Evolutionary conservation across 805 yeast genomes (phyloP).

Genomic region (Cyberlindnera japonica): DNA sequence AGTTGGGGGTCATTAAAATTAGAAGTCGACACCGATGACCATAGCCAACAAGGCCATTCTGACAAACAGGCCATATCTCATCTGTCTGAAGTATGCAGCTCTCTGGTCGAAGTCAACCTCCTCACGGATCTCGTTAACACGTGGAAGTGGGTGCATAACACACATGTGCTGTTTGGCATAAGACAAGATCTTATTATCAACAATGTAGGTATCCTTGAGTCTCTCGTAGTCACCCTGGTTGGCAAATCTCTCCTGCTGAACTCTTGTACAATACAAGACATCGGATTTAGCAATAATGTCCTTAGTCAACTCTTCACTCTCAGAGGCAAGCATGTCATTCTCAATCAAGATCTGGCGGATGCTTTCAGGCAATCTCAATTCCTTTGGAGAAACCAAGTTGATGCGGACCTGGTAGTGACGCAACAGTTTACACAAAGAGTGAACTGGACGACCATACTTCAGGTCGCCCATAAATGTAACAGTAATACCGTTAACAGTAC

Average conservation of each 20-base stretch:
- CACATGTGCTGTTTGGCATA: constrained; percentile 98
- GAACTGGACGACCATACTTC: constrained; percentile 98
- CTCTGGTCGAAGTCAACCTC: constrained; percentile 99
- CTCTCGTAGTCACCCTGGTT: constrained; percentile 75
- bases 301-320: constrained; percentile 73
- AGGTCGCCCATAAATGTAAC: constrained; percentile 99
- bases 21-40: constrained; percentile 94
- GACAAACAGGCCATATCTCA: constrained; percentile 96
- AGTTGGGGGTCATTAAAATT: constrained; percentile 7
- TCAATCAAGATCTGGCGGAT: constrained; percentile 62
- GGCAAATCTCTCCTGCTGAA: constrained; percentile 93
- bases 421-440: constrained; percentile 86
- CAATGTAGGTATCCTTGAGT: constrained; percentile 85
- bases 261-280: constrained; percentile 96
- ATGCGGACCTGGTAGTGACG: constrained; percentile 90
- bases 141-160: constrained; percentile 98
- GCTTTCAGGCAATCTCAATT: constrained; percentile 75
- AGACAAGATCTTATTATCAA: constrained; percentile 85
- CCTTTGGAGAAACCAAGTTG: constrained; percentile 88
- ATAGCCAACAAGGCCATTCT: constrained; percentile 98
- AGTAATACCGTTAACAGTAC: constrained; percentile 96
- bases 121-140: constrained; percentile 93
- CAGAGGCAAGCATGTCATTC: constrained; percentile 67
- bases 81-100: constrained; percentile 99
- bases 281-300: constrained; percentile 87